phyloP scores from a whole-genome alignment of 257 asterid species.

The Handroanthus guayacan region DNA sequence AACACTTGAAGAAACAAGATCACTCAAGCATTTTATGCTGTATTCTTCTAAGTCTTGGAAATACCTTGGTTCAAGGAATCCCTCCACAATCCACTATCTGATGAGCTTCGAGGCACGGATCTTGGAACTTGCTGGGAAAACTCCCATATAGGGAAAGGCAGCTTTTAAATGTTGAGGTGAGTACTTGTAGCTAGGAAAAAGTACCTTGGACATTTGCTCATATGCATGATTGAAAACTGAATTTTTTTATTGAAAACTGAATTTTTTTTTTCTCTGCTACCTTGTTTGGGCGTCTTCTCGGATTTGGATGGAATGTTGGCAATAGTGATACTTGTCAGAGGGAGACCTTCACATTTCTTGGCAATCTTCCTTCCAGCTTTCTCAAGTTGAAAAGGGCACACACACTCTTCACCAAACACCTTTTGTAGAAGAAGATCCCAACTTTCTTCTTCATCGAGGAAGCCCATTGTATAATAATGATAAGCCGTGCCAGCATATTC shows the following conservation, averaged over 20 bases:
- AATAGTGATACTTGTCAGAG: slow-evolving; percentile 18
- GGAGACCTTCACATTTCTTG: slow-evolving; percentile 33
- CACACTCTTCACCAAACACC: not conserved
- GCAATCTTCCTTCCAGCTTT: slow-evolving; percentile 30
- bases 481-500: not conserved
- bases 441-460: slow-evolving; percentile 9
- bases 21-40: not conserved
- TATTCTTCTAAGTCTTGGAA: not conserved
- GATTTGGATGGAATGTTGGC: slow-evolving; percentile 24
- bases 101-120: slow-evolving; percentile 18
- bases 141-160: slow-evolving; percentile 23
- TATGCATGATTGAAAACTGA: not conserved
- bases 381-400: not conserved
- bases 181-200: slow-evolving; percentile 32
- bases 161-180: slow-evolving; percentile 25
- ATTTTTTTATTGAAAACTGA: not conserved
- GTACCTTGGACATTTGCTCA: not conserved
- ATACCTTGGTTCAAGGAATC: slow-evolving; percentile 7
- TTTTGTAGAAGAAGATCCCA: slow-evolving; percentile 29
- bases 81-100: slow-evolving; percentile 18
- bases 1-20: slow-evolving; percentile 10
- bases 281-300: not conserved
- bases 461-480: not conserved
- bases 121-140: not conserved
- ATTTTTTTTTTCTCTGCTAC: not conserved